Percentiles rank a stretch among this genome's conserved stretches.
These are phyloP conservation scores for Tubosaeta brunneosetosa DNA, from an alignment of 768 basidiomycete species.

Conservation along the genomic window DNA sequence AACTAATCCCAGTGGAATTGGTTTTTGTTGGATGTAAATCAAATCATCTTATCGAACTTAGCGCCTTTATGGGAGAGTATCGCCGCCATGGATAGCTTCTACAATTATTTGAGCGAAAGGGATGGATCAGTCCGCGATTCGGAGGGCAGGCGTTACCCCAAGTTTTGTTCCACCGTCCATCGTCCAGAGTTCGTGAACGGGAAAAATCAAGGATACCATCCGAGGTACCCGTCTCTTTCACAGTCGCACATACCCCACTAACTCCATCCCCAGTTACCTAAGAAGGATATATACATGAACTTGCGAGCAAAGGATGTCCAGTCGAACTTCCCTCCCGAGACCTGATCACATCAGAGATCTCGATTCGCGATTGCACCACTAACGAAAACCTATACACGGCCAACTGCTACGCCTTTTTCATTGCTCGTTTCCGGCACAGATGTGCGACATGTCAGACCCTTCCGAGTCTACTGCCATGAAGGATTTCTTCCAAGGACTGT, in stretches of 20 bases:
- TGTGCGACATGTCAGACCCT: too few species aligned
- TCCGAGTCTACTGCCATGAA: too few species aligned
- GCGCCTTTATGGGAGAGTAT: background rate
- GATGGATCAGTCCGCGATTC: background rate
- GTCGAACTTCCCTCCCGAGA: background rate
- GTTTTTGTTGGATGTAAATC: background rate
- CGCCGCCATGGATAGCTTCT: background rate
- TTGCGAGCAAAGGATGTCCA: background rate
- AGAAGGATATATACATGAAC: background rate
- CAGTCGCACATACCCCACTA: too few species aligned
- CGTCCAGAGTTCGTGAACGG: constrained; percentile 13
- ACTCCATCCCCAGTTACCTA: background rate
- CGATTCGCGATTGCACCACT: background rate
- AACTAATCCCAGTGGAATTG: too few species aligned
- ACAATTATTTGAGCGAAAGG: constrained; percentile 4
- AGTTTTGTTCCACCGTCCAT: constrained; percentile 6
- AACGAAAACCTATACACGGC: background rate
- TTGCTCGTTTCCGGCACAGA: background rate
- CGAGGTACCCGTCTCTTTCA: background rate
- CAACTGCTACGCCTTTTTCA: background rate
- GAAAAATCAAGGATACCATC: constrained; percentile 9
- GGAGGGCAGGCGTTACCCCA: constrained; percentile 1
- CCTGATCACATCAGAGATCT: background rate
- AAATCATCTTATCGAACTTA: background rate
- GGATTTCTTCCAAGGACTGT: too few species aligned